Base-by-base conservation (phyloP, 257 asterid species). In the Plantago ovata region DNA sequence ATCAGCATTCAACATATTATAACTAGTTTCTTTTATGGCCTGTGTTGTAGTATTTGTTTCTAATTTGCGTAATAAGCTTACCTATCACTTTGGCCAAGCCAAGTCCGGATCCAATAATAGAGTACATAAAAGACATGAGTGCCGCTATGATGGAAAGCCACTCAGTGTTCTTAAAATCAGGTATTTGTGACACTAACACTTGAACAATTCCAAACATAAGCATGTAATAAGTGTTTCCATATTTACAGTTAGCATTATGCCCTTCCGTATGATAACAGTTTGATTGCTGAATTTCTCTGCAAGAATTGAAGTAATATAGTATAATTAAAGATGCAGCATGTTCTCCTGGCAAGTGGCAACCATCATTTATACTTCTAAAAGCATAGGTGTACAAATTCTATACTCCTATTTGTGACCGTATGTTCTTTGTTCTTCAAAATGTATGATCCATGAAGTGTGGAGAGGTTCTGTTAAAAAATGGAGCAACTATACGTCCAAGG, bases 51-150 rank as follows among this genome's bases (percentile, higher is more conserved):
- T n/a, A n/a, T 38, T 51, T 33, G 12, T 45, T 28, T 38, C 43
- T 10, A n/a, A n/a, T 10, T 20, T 9, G 28, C 18, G 32, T 9
- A 50, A 24, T 9, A n/a, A n/a, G 13, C 36, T 18, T 69, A 85
- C 95, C 94, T 58, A 85, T 74, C 10, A 85, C 93, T 75, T 74
- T 81, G 69, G 88, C 85, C 69, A 85, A 52, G 65, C 90, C 96
- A 56, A 88, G 94, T 46, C 70, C 88, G 3, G 84, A 46, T 56
- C 95, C 95, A 16, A 77, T 81, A 48, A 16, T 67, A 36, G 96
- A 69, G 64, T 87, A 87, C 10, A 74, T 60, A 53, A 87, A 84
- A 22, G 96, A 84, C 96, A 87, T 87, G 72, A 74, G 55, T 20
- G 96, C 86, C 1, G 94, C 92, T 38, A 84, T 39, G 58, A 77